Conservation (phyloP, 768 basidiomycete species). For the Phylloporus rhodoxanthus region DNA sequence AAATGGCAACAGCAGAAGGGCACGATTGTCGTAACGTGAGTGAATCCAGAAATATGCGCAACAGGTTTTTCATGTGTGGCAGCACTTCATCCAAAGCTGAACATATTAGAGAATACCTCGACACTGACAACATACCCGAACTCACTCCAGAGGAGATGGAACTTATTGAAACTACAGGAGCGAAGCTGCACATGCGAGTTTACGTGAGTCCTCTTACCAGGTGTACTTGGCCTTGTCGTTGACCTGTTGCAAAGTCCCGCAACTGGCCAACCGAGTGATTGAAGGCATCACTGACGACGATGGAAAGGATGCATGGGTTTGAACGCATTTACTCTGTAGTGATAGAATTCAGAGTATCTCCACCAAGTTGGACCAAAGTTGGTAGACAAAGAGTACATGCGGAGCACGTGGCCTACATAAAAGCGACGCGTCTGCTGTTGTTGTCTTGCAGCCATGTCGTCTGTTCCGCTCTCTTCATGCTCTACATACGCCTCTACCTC, state of each 20-base stretch:
- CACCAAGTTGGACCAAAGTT: too few species aligned
- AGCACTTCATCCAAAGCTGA: conserved; percentile 33
- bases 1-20: conserved; percentile 29
- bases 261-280: conserved; percentile 19
- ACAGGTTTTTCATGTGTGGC: background rate
- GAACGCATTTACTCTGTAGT: too few species aligned
- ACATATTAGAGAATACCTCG: conserved; percentile 31
- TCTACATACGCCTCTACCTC: conserved; percentile 27
- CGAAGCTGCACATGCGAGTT: conserved; percentile 18
- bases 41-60: background rate
- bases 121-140: conserved; percentile 24
- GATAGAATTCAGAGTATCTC: too few species aligned
- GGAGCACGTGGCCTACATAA: conserved; percentile 11
- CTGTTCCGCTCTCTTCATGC: conserved; percentile 18
- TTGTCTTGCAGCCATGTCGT: conserved; percentile 15
- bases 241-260: conserved; percentile 5
- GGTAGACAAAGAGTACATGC: too few species aligned
- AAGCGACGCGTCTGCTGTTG: conserved; percentile 7
- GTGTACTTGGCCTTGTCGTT: background rate
- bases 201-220: conserved; percentile 22
- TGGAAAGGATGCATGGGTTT: too few species aligned
- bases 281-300: too few species aligned
- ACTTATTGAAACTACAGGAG: conserved; percentile 24
- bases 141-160: conserved; percentile 23
- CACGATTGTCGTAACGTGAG: conserved; percentile 31